A percentile compares a stretch with the other conserved stretches of the same genome.
Evolutionary conservation across 1,139 yeast species (phyloP).

Genomic region (Candida tropicalis): DNA sequence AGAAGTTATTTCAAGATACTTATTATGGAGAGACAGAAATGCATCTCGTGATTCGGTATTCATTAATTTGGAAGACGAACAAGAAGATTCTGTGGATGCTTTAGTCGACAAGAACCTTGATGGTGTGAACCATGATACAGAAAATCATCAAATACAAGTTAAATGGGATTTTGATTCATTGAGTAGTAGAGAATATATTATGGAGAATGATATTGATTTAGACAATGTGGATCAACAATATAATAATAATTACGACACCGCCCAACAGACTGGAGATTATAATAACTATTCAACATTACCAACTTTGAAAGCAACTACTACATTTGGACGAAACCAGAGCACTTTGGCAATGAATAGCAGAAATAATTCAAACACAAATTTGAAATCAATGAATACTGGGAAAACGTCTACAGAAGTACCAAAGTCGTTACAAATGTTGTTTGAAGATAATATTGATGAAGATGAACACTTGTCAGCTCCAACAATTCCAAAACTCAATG

Average conservation of each 20-base stretch:
- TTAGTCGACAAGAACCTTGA: slow-evolving; percentile 14
- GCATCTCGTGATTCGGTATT: slow-evolving; percentile 53
- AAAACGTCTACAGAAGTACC: slow-evolving; percentile 55
- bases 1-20: slow-evolving; percentile 79
- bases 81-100: slow-evolving; percentile 19
- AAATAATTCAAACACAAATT: slow-evolving; percentile 12
- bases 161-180: slow-evolving; percentile 88
- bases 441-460: slow-evolving; percentile 49
- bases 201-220: slow-evolving; percentile 63
- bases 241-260: slow-evolving; percentile 26
- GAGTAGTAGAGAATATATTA: slow-evolving; percentile 69
- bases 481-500: slow-evolving; percentile 14
- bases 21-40: slow-evolving; percentile 73
- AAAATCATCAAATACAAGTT: slow-evolving; percentile 54
- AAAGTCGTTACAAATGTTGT: slow-evolving; percentile 68
- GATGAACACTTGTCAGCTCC: slow-evolving; percentile 12
- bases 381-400: slow-evolving; percentile 9
- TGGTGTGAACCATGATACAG: slow-evolving; percentile 14
- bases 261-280: slow-evolving; percentile 20
- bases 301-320: slow-evolving; percentile 24
- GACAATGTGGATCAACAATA: slow-evolving; percentile 42
- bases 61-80: slow-evolving; percentile 37
- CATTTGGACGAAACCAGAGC: slow-evolving; percentile 11
- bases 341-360: slow-evolving; percentile 11
- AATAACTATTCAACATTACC: slow-evolving; percentile 31